These are phyloP conservation scores for Fusarium devonianum DNA, from an alignment of 2,329 filamentous ascomycete species.

Conservation along the genomic window DNA sequence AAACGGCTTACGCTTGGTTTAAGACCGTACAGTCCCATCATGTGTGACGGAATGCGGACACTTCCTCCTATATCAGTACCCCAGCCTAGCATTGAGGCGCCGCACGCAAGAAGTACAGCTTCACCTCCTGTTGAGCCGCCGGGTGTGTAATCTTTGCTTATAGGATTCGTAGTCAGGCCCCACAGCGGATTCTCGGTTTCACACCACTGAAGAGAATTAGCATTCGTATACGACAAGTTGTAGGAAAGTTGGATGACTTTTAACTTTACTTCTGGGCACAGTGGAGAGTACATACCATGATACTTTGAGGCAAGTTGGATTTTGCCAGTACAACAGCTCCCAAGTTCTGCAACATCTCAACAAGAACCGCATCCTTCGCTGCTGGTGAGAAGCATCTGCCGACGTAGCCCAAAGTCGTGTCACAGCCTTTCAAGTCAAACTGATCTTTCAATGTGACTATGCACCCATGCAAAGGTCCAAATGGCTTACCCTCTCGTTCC, in stretches of 20 bases:
- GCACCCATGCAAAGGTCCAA: slow-evolving; percentile 33
- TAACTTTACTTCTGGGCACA: too few species aligned
- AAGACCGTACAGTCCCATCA: slow-evolving; percentile 35
- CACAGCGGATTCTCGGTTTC: slow-evolving; percentile 44
- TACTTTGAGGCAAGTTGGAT: slow-evolving; percentile 29
- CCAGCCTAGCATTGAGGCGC: slow-evolving; percentile 33
- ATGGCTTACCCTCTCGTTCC: not conserved
- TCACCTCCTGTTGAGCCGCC: slow-evolving; percentile 42
- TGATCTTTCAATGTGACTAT: slow-evolving; percentile 59
- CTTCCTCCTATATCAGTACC: slow-evolving; percentile 42
- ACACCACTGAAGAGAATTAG: slow-evolving; percentile 8
- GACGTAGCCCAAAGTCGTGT: slow-evolving; percentile 67
- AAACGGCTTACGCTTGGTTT: slow-evolving; percentile 40
- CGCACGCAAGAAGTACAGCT: slow-evolving; percentile 24
- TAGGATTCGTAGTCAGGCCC: slow-evolving; percentile 38
- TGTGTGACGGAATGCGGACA: slow-evolving; percentile 39
- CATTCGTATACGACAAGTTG: too few species aligned
- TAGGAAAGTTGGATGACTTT: too few species aligned
- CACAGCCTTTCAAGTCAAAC: slow-evolving; percentile 65
- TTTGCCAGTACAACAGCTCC: slow-evolving; percentile 59
- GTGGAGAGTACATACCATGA: too few species aligned
- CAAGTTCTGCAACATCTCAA: slow-evolving; percentile 55
- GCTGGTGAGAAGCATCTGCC: slow-evolving; percentile 58
- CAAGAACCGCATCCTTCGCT: slow-evolving; percentile 54
- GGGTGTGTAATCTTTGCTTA: slow-evolving; percentile 33